Evolutionary conservation across 495 filamentous ascomycete genomes (phyloP).

Genomic region (Daldinia loculata): DNA sequence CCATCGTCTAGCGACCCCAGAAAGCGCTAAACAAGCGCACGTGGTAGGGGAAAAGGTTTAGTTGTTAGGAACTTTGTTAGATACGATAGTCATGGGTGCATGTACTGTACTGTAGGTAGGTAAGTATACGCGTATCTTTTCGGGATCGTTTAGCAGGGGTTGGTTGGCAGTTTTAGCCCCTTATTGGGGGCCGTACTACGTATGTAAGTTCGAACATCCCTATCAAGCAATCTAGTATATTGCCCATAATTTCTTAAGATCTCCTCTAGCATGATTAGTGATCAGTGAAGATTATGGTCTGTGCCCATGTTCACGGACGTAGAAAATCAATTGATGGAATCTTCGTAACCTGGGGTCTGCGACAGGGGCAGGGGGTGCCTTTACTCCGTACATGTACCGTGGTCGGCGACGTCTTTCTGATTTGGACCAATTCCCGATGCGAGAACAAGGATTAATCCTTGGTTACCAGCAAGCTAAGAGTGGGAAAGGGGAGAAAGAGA

Average conservation of each 20-base stretch:
- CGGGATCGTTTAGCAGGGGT: neutral
- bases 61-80: neutral
- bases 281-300: constrained; percentile 14
- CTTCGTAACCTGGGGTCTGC: constrained; percentile 17
- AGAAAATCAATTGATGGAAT: neutral
- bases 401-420: constrained; percentile 17
- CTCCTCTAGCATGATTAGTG: constrained; percentile 22
- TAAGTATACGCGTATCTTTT: too few species aligned
- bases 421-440: constrained; percentile 35
- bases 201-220: neutral
- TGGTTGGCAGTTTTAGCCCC: constrained; percentile 2
- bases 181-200: neutral
- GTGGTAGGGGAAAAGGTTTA: neutral
- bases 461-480: constrained; percentile 5
- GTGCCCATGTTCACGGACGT: constrained; percentile 9
- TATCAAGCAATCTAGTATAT: neutral
- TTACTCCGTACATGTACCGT: constrained; percentile 19
- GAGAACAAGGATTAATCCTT: constrained; percentile 25
- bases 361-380: constrained; percentile 13
- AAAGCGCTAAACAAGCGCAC: neutral
- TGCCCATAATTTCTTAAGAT: constrained; percentile 8
- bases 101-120: too few species aligned
- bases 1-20: neutral
- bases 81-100: constrained; percentile 1
- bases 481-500: constrained; percentile 35